Percentiles rank a stretch among this genome's conserved stretches.
phyloP scores from a whole-genome alignment of 2,329 filamentous ascomycete genomes.

The Aspergillaceae sp. region DNA sequence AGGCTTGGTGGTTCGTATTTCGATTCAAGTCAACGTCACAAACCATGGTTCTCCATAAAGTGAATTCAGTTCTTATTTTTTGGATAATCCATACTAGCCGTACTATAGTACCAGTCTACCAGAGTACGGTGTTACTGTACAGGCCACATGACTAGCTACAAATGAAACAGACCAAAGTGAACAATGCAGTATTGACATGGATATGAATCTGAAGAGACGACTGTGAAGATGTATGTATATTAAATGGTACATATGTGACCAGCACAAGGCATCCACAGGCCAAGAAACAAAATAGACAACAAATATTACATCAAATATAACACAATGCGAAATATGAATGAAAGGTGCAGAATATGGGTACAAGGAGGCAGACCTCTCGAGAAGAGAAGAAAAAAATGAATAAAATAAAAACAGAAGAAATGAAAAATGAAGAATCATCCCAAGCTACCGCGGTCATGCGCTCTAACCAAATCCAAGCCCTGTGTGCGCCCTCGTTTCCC shows the following conservation, averaged over 20 bases:
- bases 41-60: no score
- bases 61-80: no score
- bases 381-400: conserved; percentile 23
- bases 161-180: no score
- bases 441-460: conserved; percentile 19
- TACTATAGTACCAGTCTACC: no score
- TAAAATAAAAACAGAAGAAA: conserved; percentile 30
- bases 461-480: conserved; percentile 14
- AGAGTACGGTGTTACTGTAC: no score
- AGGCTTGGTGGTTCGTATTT: background rate
- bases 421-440: conserved; percentile 11
- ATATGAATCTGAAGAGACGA: conserved; percentile 12
- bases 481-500: conserved; percentile 8
- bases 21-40: no score
- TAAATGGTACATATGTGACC: conserved; percentile 36
- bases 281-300: conserved; percentile 12
- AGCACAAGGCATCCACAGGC: conserved; percentile 23
- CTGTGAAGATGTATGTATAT: conserved; percentile 12
- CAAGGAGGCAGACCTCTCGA: conserved; percentile 20
- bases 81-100: no score
- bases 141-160: no score
- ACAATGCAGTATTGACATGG: no score
- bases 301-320: conserved; percentile 29
- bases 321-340: conserved; percentile 14
- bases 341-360: conserved; percentile 14